Base-by-base conservation (phyloP, 2,329 filamentous ascomycete species). In the Colletotrichum sp. region DNA sequence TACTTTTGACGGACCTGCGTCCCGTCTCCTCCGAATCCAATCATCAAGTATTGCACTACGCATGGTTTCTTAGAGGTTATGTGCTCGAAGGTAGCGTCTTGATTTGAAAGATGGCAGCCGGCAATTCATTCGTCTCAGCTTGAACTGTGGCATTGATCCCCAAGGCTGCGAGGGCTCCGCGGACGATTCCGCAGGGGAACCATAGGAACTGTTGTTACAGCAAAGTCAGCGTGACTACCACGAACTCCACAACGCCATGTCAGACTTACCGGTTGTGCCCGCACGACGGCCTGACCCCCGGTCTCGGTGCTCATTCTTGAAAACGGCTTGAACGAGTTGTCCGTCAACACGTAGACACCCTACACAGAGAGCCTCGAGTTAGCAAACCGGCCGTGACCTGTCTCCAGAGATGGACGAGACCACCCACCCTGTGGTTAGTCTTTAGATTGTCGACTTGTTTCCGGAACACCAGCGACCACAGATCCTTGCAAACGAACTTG, bases 401-500 rank as follows among this genome's bases (percentile, higher is more conserved):
- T 52, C 10, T 52, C 59, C 59, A 26, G 13, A 32, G 59, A 36
- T 21, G 6, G 16, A 18, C 10, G 28, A 16, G 21, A 26, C 21
- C 28, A 80, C 89, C 21, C 87, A 95, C 94, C 80, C 97, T 90
- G 84, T 99, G 97, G 83, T 99, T 99, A 10, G 97, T 99, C 87
- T 99, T 99, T 63, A 99, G 90, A 84, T 99, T 99, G 86, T 99
- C 97, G 82, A 99, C 95, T 85, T 99, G 98, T 86, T 99, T 99
- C 83, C 95, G 91, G 85, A 98, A 99, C 18, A 98, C 92, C 24
- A 99, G 89, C 39, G 93, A 96, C 97, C 97, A 99, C 60, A 99
- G 90, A 84, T 99, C 97, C 88, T 99, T 99, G 91, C 97, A 99
- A 66, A 99, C 89, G 82, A 99, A 99, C 85, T 99, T 99, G 84